These are phyloP conservation scores for Epichloe sp. DNA, from an alignment of 2,329 filamentous ascomycete species.

Conservation along the genomic window DNA sequence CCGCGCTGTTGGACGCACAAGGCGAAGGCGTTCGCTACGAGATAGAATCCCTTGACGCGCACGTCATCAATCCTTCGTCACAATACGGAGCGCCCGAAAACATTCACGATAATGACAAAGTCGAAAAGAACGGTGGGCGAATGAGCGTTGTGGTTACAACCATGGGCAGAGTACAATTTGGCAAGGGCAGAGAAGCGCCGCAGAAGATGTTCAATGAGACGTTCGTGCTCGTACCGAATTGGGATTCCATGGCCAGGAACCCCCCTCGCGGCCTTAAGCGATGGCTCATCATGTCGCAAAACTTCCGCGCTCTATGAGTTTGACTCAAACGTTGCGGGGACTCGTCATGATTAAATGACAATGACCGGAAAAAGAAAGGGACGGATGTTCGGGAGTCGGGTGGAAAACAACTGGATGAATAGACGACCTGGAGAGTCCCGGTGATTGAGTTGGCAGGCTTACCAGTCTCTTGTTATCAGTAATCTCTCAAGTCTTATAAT, in stretches of 20 bases:
- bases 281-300: constrained; percentile 61
- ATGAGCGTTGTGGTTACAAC: constrained; percentile 63
- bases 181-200: constrained; percentile 46
- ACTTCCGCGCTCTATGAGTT: constrained; percentile 44
- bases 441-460: background rate
- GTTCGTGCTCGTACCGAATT: constrained; percentile 69
- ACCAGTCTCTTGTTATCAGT: background rate
- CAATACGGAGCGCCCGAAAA: constrained; percentile 39
- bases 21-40: constrained; percentile 51
- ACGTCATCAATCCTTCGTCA: constrained; percentile 61
- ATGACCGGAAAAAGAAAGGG: background rate
- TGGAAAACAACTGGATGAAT: background rate
- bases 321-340: background rate
- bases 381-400: background rate
- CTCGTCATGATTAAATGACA: constrained; percentile 3
- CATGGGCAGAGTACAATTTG: constrained; percentile 59
- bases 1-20: constrained; percentile 54
- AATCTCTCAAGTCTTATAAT: no score
- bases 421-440: background rate
- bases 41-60: constrained; percentile 61
- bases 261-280: constrained; percentile 36
- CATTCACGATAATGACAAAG: constrained; percentile 26
- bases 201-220: constrained; percentile 66
- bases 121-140: constrained; percentile 38
- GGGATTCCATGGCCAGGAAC: constrained; percentile 42